These are phyloP conservation scores for Calvatia gigantea DNA, from an alignment of 768 basidiomycete genomes.

Conservation along the genomic window DNA sequence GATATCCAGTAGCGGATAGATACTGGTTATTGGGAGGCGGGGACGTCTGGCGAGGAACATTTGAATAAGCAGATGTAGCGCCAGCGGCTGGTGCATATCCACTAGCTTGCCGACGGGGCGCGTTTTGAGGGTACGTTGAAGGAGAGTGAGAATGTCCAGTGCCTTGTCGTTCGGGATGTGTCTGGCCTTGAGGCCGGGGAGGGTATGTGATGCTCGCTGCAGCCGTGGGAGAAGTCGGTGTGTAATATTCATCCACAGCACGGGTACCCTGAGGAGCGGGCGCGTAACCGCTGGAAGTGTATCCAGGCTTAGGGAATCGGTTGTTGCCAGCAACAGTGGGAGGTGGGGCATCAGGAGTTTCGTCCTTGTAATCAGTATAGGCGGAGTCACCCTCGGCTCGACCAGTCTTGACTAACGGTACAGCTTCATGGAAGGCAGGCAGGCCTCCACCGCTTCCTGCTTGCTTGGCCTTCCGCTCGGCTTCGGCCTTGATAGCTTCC, in stretches of 20 bases:
- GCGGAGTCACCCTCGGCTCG: conserved; percentile 55
- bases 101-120: conserved; percentile 17
- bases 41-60: conserved; percentile 13
- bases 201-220: conserved; percentile 34
- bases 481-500: conserved; percentile 84
- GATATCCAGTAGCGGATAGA: conserved; percentile 29
- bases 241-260: conserved; percentile 75
- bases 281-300: conserved; percentile 57
- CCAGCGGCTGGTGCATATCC: conserved; percentile 19
- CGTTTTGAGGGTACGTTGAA: conserved; percentile 24
- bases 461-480: conserved; percentile 73
- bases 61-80: background rate
- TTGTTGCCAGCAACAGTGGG: conserved; percentile 25
- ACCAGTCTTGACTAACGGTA: conserved; percentile 66
- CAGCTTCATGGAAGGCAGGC: conserved; percentile 72
- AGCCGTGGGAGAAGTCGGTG: conserved; percentile 27
- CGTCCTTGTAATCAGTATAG: conserved; percentile 48
- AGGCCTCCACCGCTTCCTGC: conserved; percentile 60
- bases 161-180: conserved; percentile 32
- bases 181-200: conserved; percentile 34
- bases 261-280: conserved; percentile 62
- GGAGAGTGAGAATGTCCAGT: conserved; percentile 38
- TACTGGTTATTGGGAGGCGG: conserved; percentile 26
- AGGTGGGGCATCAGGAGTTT: conserved; percentile 19
- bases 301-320: conserved; percentile 27